phyloP scores from a whole-genome alignment of 805 yeast species.

The Candida morakotiae region DNA sequence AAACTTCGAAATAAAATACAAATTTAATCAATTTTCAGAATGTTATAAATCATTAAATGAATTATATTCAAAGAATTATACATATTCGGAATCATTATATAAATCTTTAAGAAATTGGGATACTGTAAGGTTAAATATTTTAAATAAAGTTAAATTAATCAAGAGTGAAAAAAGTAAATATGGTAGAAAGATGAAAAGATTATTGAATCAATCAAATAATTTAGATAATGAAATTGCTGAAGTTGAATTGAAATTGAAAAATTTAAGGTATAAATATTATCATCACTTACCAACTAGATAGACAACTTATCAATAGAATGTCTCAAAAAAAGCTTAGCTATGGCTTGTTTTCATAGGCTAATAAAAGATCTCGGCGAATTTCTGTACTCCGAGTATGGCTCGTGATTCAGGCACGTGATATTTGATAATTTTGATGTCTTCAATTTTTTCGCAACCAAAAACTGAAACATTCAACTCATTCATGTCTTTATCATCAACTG shows the following conservation, averaged over 20 bases:
- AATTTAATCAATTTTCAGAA: constrained; percentile 38
- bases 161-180: constrained; percentile 37
- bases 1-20: constrained; percentile 24
- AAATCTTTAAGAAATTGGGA: constrained; percentile 39
- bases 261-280: constrained; percentile 32
- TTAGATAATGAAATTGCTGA: constrained; percentile 36
- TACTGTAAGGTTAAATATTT: constrained; percentile 25
- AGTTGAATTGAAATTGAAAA: constrained; percentile 31
- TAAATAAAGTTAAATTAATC: constrained; percentile 33
- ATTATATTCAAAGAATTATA: constrained; percentile 37
- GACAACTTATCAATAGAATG: no score
- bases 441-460: no score
- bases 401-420: no score
- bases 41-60: constrained; percentile 43
- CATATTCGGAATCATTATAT: constrained; percentile 21
- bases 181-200: constrained; percentile 35
- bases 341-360: no score
- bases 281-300: no score
- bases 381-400: no score
- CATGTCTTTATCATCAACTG: background rate
- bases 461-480: background rate
- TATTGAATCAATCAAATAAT: constrained; percentile 27
- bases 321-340: no score
- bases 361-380: no score
- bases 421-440: no score